phyloP scores from a whole-genome alignment of 495 filamentous ascomycete species.

The Neurospora sp. region DNA sequence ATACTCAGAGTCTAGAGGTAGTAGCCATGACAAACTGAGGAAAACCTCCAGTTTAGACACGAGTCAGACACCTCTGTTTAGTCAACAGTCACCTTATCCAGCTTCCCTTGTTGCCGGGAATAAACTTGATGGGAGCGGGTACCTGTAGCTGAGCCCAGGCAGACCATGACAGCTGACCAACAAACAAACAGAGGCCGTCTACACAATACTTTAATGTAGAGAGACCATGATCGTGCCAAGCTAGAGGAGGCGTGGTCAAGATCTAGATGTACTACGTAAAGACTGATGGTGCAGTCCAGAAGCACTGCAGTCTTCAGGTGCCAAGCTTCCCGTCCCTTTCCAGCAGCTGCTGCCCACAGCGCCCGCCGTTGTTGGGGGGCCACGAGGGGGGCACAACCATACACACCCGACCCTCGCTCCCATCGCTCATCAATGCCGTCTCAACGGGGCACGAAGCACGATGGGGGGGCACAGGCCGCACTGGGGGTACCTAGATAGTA shows the following conservation, averaged over 20 bases:
- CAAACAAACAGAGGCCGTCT: too few species aligned
- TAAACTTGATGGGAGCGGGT: neutral
- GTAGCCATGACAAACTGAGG: neutral
- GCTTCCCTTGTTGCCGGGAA: neutral
- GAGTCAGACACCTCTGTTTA: neutral
- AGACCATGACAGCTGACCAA: neutral
- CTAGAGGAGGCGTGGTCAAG: neutral
- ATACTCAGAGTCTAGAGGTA: neutral
- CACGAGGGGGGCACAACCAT: neutral
- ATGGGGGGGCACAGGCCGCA: too few species aligned
- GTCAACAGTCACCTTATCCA: neutral
- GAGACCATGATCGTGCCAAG: neutral
- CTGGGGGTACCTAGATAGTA: neutral
- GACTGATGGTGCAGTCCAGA: neutral
- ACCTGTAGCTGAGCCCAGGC: neutral
- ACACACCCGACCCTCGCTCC: neutral
- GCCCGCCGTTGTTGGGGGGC: neutral
- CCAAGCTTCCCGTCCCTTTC: neutral
- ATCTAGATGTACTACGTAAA: neutral
- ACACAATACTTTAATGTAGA: neutral
- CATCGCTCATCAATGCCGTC: neutral
- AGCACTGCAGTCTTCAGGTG: neutral
- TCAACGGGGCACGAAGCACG: neutral
- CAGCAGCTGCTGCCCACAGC: neutral
- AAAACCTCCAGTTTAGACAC: neutral